Base-by-base conservation (phyloP, 306 rosid genomes). In the Sechiopsis laciniata region DNA sequence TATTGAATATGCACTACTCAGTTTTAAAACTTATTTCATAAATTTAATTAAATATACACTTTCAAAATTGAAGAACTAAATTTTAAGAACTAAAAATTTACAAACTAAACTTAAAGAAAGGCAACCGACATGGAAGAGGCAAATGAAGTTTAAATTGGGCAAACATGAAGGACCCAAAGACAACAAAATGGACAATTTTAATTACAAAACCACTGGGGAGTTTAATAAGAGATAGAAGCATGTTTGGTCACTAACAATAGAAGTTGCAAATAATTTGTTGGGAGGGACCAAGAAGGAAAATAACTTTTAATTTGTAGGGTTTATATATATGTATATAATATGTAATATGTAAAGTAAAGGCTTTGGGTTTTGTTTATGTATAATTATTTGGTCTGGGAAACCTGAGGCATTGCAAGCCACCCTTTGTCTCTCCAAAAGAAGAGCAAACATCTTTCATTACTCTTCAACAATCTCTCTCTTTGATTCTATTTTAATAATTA, bases 301-400 rank as follows among this genome's bases (percentile, higher is more conserved):
- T 45, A 54, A 66, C 3, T 26, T 26, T 26, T 26, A 26, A 26
- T 20, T 62, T 20, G 54, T 62, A 62, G 69, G 69, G 69, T 64
- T 64, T 63, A 4, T 35, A 37, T 35, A 37, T 12, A 40, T 40
- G 6, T 40, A 40, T 6, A 40, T 40, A 40, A 40, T 65, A 35
- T 63, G 15, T 63, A n/a, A 15, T 53, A 15, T 53, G 56, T 15
- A 19, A 67, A 51, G 46, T 26, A 13, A 60, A 60, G 20, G 15
- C 48, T 16, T 54, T 71, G 59, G 17, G 50, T 54, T 71, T 71
- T 53, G 24, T 51, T 71, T 7, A 50, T 61, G 14, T 73, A n/a
- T 75, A 20, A 62, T 63, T 74, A 62, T 71, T 26, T 78, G 83
- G 87, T 86, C 85, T 75, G 77, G 15, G 75, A 87, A 87, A 84